Evolutionary conservation across 306 rosid genomes (phyloP).

Genomic region (Cicer arietinum): DNA sequence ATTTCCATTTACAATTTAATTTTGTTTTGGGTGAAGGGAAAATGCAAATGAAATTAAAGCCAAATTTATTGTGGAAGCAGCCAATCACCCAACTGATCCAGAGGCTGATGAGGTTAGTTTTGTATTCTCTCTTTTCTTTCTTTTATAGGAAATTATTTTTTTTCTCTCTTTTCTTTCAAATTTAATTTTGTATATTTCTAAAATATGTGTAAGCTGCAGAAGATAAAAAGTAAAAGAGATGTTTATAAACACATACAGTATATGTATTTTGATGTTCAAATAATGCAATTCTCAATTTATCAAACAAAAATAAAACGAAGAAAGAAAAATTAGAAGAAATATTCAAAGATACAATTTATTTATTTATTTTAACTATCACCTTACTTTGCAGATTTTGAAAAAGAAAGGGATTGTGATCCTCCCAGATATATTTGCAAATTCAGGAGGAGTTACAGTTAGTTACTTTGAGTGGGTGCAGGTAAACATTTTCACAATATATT

Average conservation of each 20-base stretch:
- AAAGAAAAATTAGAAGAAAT: background rate
- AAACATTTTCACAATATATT: background rate
- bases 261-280: no score
- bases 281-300: background rate
- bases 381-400: conserved; percentile 65
- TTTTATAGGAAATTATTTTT: no score
- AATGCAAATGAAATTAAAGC: conserved; percentile 85
- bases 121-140: background rate
- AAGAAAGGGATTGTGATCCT: conserved; percentile 84
- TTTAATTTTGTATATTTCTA: no score
- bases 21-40: conserved; percentile 58
- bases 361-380: background rate
- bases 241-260: no score
- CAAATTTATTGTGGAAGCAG: conserved; percentile 88
- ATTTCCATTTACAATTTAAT: background rate
- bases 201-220: no score
- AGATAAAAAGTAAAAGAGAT: no score
- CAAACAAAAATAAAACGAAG: background rate
- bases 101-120: conserved; percentile 85
- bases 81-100: conserved; percentile 97
- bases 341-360: background rate
- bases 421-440: conserved; percentile 95
- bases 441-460: conserved; percentile 97
- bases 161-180: no score
- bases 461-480: conserved; percentile 99